Base-by-base conservation (phyloP, 2,329 filamentous ascomycete genomes). In the Nigrospora oryzae region DNA sequence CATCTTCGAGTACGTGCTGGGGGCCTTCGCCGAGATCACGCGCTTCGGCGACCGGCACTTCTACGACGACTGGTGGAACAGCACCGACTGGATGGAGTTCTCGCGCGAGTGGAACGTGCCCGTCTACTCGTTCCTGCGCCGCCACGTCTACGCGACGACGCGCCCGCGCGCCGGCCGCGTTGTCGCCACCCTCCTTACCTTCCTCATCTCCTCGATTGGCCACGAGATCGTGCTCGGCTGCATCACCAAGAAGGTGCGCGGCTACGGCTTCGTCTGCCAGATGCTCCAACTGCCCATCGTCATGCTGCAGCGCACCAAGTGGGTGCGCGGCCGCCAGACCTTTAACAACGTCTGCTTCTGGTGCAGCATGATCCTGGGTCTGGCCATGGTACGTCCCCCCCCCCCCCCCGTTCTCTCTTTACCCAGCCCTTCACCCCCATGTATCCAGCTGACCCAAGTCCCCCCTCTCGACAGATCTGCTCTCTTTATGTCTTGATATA, bases 161-260 rank as follows among this genome's bases (percentile, higher is more conserved):
- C 75, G 86, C 11, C 80, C 83, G 12, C 81, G 84, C 54, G 83
- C 94, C 56, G 90, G 88, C 16, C 81, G 83, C 46, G 74, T 77
- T 14, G 73, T 84, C 46, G 90, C 93, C 23, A 97, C 90, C 23
- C 68, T 89, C 49, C 86, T 95, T 53, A 97, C 93, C 1, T 97
- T 98, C 60, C 68, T 97, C 46, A 85, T 97, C 56, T 90, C 84
- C 47, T 88, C 93, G 33, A 61, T 95, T 17, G 89, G 89, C 14
- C 93, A 97, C 61, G 93, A 98, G 65, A 77, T 98, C 46, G 87
- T 98, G 57, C 95, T 98, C 86, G 89, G 86, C 8, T 97, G 91
- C 63, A 97, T 98, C 62, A 96, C 90, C 23, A 91, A 96, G 73
- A 97, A 98, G 70, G 73, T 97, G 38, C 74, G 93, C 34, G 93